These are phyloP conservation scores for Codiaeum variegatum DNA, from an alignment of 441 rosid species.

Conservation along the genomic window DNA sequence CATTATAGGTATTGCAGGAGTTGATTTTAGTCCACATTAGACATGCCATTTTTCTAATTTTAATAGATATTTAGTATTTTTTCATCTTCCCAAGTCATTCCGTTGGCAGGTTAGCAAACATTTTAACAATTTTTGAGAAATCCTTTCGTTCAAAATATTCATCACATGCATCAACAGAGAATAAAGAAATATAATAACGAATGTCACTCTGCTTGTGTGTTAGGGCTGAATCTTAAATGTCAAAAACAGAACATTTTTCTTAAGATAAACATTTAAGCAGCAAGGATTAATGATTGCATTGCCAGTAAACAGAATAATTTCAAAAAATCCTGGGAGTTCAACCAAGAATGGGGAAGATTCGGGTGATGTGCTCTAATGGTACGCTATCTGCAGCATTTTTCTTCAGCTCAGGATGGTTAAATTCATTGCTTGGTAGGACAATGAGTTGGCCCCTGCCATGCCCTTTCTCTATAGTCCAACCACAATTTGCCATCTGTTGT, in stretches of 20 bases:
- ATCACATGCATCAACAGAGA: background rate
- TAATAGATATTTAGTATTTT: too few relatives aligned
- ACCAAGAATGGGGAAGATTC: conserved; percentile 87
- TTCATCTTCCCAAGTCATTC: too few relatives aligned
- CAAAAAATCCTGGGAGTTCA: conserved; percentile 31
- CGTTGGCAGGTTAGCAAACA: too few relatives aligned
- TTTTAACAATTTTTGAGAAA: too few relatives aligned
- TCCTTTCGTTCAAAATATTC: too few relatives aligned
- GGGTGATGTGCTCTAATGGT: conserved; percentile 78
- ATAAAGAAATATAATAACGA: background rate
- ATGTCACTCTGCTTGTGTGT: background rate
- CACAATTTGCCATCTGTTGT: conserved; percentile 54
- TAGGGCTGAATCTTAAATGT: background rate
- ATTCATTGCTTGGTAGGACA: conserved; percentile 59
- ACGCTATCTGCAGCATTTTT: conserved; percentile 58
- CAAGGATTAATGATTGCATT: too few relatives aligned
- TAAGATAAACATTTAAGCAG: too few relatives aligned
- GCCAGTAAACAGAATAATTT: conserved; percentile 5
- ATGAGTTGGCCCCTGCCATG: conserved; percentile 58
- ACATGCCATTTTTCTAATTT: too few relatives aligned
- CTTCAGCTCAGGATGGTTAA: conserved; percentile 88
- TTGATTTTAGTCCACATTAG: too few relatives aligned
- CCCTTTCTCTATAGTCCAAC: conserved; percentile 76
- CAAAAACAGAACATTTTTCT: background rate
- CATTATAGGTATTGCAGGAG: background rate